Evolutionary conservation across 331 rosid genomes (phyloP).

Genomic region (Cydonia oblonga): DNA sequence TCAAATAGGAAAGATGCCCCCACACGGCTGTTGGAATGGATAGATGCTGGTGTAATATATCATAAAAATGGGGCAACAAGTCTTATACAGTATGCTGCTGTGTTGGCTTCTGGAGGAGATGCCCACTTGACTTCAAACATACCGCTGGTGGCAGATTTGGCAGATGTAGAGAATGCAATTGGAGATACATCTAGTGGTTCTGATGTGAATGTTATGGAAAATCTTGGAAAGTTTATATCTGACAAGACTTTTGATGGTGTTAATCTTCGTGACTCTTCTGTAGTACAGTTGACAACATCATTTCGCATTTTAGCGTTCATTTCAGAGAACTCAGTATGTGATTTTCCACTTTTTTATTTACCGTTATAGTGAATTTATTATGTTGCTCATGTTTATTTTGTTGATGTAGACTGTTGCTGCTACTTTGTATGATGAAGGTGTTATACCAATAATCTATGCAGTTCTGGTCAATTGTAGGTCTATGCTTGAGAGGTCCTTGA

Average conservation of each 20-base stretch:
- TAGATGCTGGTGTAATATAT: slow-evolving; percentile 87
- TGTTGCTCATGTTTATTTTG: slow-evolving; percentile 15
- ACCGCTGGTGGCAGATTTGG: slow-evolving; percentile 68
- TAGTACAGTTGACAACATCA: slow-evolving; percentile 90
- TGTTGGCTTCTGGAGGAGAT: slow-evolving; percentile 92
- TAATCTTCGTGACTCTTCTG: slow-evolving; percentile 76
- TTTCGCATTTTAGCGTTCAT: slow-evolving; percentile 86
- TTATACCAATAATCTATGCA: slow-evolving; percentile 65
- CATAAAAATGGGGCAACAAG: slow-evolving; percentile 87
- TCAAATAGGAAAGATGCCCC: slow-evolving; percentile 97
- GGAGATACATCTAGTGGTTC: slow-evolving; percentile 69
- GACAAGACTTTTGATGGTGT: slow-evolving; percentile 93
- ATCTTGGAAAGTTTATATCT: slow-evolving; percentile 73
- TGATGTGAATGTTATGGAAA: slow-evolving; percentile 95
- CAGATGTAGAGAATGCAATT: slow-evolving; percentile 69
- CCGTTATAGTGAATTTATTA: slow-evolving; percentile 6
- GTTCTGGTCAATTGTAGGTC: slow-evolving; percentile 79
- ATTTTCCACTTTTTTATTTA: slow-evolving; percentile 4
- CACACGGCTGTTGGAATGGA: slow-evolving; percentile 89
- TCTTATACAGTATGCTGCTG: slow-evolving; percentile 82
- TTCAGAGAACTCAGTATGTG: slow-evolving; percentile 88
- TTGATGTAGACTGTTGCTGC: slow-evolving; percentile 69
- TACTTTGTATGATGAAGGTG: slow-evolving; percentile 84
- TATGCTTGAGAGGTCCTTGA: slow-evolving; percentile 91
- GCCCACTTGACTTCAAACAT: slow-evolving; percentile 72